Base-by-base conservation (phyloP, 1,284 basidiomycete species). In the Ustilago bromivora region DNA sequence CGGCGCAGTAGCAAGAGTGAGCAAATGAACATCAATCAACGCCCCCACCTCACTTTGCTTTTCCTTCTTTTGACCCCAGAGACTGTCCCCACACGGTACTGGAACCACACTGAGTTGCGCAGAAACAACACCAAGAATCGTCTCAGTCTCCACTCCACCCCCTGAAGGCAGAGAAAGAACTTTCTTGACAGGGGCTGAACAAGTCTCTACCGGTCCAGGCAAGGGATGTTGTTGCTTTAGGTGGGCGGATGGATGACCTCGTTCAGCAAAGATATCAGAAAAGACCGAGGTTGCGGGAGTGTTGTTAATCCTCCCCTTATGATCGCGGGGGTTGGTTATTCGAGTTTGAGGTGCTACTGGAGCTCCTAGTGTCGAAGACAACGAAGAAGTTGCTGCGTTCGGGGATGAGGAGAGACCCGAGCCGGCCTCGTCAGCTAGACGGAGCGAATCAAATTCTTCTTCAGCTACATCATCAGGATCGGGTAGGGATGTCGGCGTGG, bases 101-200 rank as follows among this genome's bases (percentile, higher is more conserved):
- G 32, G 28, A 0, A 71, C 66, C 19, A 70, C 60, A 11, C 56
- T 51, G n/a, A 81, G 12, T 17, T 70, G 63, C 12, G 82, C 82
- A 6, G 72, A 75, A 2, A 76, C 78, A 1, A 84, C 82, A 4
- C 80, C 82, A 15, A 83, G 57, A n/a, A 84, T 78, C 35, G 70
- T 77, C 53, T 84, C 82, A 12, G 58, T 60, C 32, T 81, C 77
- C 17, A 49, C 46, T 13, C 59, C 63, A 19, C 63, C 46, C 4
- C 76, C 62, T 0, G 82, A 76, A 4, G 82, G 76, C 2, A 79
- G 35, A 2, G 72, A 70, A 56, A 83, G 67, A 12, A 81, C 81
- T 13, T 74, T 69, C 49, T 66, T 66, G n/a, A 82, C 65, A 2
- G 78, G 78, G 1, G 79, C 75, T 6, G 74, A 51, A 5, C 72